Evolutionary conservation across 345 rosid genomes (phyloP), one percentile per base, ranked within the genome.

Genomic region (Heritiera fomes): DNA sequence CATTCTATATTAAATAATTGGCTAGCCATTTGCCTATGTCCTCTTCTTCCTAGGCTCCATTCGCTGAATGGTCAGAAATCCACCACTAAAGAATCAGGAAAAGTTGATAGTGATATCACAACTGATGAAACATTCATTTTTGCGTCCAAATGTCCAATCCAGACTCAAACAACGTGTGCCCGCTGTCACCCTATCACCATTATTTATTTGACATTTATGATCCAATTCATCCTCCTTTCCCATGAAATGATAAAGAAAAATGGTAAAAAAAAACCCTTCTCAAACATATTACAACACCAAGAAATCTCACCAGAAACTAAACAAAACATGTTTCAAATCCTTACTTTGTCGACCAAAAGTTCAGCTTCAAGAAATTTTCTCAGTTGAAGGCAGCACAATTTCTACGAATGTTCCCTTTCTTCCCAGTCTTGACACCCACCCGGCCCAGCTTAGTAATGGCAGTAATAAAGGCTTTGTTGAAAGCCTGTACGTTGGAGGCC

Each of bases 371-470:
- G 18, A 63, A 49, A 2, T 15, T 8, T 45, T 34, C 30, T 82
- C 79, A 86, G 55, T 90, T 88, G 43, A 93, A 84, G 3, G 49
- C 89, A 3, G 61, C 84, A 66, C 98, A 93, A 62, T 89, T 85
- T 6, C 69, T 82, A 53, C 97, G 97, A 49, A 91, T 90, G 74
- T 90, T 88, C 5, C 98, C 98, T 4, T 82, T 83, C 5, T 7
- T 38, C 3, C 87, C 88, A 11, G 87, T 85, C 88, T 93, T 90
- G 71, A 91, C 91, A 9, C 93, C 93, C 59, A 89, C 90, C 23
- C 97, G 87, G 8, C 97, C 98, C 58, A 93, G 78, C 80, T 91
- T 93, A 53, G 90, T 90, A 71, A 93, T 93, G 75, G 98, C 97
- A 2, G 75, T 43, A 11, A 85, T 8, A 20, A 93, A 93, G 43